Evolutionary conservation across 2,329 filamentous ascomycete genomes (phyloP).

Genomic region (Claviceps spartinae): DNA sequence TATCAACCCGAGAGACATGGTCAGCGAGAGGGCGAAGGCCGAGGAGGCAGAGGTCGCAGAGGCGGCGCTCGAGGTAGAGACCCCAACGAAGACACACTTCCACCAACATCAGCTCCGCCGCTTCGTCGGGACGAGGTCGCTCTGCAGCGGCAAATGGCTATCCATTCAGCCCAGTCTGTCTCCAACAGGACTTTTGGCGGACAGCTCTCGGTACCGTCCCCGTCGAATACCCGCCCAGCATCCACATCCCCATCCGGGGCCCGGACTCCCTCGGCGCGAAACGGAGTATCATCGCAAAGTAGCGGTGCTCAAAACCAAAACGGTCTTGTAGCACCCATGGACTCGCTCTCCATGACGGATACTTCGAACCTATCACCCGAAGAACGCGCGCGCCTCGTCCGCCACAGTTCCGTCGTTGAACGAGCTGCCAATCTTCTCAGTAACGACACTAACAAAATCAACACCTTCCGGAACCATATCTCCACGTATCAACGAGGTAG

Average conservation of each 20-base stretch:
- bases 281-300: conserved; percentile 2
- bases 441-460: conserved; percentile 62
- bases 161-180: conserved; percentile 74
- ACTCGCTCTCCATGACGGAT: conserved; percentile 37
- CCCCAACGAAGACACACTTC: conserved; percentile 70
- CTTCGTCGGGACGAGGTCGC: conserved; percentile 77
- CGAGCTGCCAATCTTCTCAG: conserved; percentile 69
- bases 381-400: conserved; percentile 66
- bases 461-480: conserved; percentile 64
- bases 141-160: conserved; percentile 82
- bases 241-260: conserved; percentile 3
- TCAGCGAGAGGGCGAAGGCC: conserved; percentile 24
- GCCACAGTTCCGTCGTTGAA: conserved; percentile 75
- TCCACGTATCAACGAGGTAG: conserved; percentile 60
- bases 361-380: conserved; percentile 49
- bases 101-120: conserved; percentile 64
- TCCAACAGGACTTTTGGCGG: conserved; percentile 74
- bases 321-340: conserved; percentile 24
- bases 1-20: conserved; percentile 45
- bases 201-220: conserved; percentile 44
- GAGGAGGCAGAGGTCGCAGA: conserved; percentile 29
- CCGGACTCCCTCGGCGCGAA: conserved; percentile 10
- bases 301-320: conserved; percentile 4
- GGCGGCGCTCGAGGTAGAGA: conserved; percentile 55
- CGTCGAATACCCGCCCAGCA: neutral